Evolutionary conservation across 352 stramenopile species (phyloP), one percentile per base, ranked within the genome.

Genomic region (Globisporangium irregulare): DNA sequence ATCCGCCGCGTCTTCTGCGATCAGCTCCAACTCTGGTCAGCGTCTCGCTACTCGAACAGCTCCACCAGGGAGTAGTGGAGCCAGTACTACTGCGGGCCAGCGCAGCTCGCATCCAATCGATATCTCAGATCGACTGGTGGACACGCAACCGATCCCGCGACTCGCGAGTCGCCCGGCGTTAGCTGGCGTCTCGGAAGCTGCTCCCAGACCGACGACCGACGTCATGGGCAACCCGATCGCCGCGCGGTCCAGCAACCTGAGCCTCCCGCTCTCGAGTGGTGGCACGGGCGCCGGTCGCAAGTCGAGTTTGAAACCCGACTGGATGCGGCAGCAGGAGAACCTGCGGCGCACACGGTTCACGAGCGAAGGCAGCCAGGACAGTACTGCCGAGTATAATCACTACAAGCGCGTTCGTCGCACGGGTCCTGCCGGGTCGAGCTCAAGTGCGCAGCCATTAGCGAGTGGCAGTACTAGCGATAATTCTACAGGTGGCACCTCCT

Each of bases 221-320:
- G 60, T 46, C 18, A 65, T 65, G 60, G 60, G 48, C 15, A 61
- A 55, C 51, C 53, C 68, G 32, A 62, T 56, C 18, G 41, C 66
- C 34, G 8, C 43, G 25, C 56, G 54, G 9, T 34, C 63, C 36
- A 62, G 25, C 38, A 46, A 55, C 27, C 10, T 66, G 50, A 71
- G 38, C 53, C 53, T 66, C 10, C 58, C 66, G 38, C 36, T 67
- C 27, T 66, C 66, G 24, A 41, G 57, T 34, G 43, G 64, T 29
- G 25, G 66, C 29, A n/a, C 55, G 0, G n/a, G 9, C 22, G 55
- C 41, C 32, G 24, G 53, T 34, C 38, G 48, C 8, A 70, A 70
- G 50, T 78, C 73, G 54, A 84, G 74, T 62, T 64, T 93, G 29
- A 92, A 91, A 59, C 86, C 86, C 6, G 83, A 93, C 64, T 92